Evolutionary conservation across 2,329 filamentous ascomycete species (phyloP), one percentile per base, ranked within the genome.

Genomic region (Colletotrichum sp.): DNA sequence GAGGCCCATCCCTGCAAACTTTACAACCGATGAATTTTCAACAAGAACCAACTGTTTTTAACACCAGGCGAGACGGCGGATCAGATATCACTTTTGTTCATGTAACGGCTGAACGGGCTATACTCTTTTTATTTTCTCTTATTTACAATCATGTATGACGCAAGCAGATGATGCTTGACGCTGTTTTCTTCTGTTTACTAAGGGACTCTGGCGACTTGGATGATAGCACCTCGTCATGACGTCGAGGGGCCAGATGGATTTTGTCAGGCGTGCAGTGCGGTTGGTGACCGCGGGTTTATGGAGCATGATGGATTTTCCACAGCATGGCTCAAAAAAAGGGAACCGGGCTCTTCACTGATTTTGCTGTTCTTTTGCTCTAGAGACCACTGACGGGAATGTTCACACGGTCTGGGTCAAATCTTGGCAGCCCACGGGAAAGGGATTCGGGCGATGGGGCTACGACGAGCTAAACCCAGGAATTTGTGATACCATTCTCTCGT

Each of bases 401-500:
- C 27, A 22, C 34, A 30, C 52, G 30, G 69, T 71, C 32, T n/a
- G 29, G 65, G 25, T 52, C 44, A 70, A 39, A 30, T 11, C 39
- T 29, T 29, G 63, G 63, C 36, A 22, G 64, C 36, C 27, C 65
- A 36, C 25, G 52, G 30, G 25, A 68, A 25, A 25, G 30, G 44
- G 30, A 34, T 62, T 22, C n/a, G n/a, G n/a, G 44, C 44, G 59
- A 62, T 15, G 8, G 44, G 67, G 52, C 44, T 5, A 32, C 19
- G 34, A 65, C 22, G 32, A 59, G 22, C 8, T 39, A 19, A 52
- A 44, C 32, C 29, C 32, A 32, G 49, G 34, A 63, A 62, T 30
- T 52, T 61, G 72, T 72, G 72, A 72, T 72, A 75, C 72, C 72
- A 72, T 66, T 66, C 29, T 66, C 61, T 66, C 68, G 29, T 72